These are phyloP conservation scores for Prunus padus DNA, from an alignment of 306 rosid species.

Conservation along the genomic window DNA sequence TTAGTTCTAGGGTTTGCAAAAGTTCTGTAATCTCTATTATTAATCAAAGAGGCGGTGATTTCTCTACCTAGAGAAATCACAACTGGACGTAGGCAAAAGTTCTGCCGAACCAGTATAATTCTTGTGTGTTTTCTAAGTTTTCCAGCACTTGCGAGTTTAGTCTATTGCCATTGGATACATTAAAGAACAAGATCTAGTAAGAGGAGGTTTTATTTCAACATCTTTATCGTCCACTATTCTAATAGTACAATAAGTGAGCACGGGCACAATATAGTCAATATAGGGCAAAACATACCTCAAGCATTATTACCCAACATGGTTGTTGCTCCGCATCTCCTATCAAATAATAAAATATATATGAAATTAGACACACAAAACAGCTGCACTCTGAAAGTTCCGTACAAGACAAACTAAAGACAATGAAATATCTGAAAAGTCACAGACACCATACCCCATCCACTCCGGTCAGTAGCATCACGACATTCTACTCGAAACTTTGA, in stretches of 20 bases:
- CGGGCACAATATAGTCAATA: conserved; percentile 17
- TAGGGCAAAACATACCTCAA: conserved; percentile 64
- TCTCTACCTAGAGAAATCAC: no score
- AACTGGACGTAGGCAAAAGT: no score
- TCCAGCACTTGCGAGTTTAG: no score
- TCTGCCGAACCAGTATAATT: no score
- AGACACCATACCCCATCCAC: conserved; percentile 80
- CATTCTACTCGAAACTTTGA: conserved; percentile 82
- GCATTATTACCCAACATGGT: conserved; percentile 99
- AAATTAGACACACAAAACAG: conserved; percentile 8
- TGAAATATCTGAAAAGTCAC: conserved; percentile 3
- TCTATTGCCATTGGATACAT: no score
- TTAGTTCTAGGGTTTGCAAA: no score
- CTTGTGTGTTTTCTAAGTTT: no score
- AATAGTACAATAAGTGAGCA: conserved; percentile 1
- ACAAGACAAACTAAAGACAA: neutral
- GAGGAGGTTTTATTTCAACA: no score
- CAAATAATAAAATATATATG: conserved; percentile 6
- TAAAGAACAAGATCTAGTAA: no score
- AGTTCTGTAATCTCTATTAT: no score
- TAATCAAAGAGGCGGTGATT: no score
- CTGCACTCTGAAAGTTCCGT: conserved; percentile 22
- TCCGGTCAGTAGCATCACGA: conserved; percentile 80
- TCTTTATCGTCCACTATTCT: neutral
- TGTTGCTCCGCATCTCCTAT: conserved; percentile 76